These are phyloP conservation scores for Xylaria sp. DNA, from an alignment of 2,329 filamentous ascomycete genomes.

Conservation along the genomic window DNA sequence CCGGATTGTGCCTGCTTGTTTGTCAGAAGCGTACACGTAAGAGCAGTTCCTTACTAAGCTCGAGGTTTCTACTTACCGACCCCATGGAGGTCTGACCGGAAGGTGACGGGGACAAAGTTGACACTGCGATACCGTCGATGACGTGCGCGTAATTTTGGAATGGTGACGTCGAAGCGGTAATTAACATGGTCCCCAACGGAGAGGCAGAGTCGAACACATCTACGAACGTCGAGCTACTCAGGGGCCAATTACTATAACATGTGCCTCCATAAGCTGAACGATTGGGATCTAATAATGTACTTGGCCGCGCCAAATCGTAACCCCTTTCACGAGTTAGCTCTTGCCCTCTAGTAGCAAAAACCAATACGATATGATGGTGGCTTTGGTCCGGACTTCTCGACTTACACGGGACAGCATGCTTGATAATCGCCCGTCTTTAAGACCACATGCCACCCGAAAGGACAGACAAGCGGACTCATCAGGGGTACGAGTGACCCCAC, in stretches of 20 bases:
- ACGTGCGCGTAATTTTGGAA: slow-evolving; percentile 38
- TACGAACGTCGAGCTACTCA: slow-evolving; percentile 30
- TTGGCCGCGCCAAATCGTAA: slow-evolving; percentile 21
- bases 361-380: neutral
- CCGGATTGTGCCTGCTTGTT: slow-evolving; percentile 3
- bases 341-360: neutral
- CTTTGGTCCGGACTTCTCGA: neutral
- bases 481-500: slow-evolving; percentile 38
- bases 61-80: slow-evolving; percentile 17
- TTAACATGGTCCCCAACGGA: slow-evolving; percentile 17
- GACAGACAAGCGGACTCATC: slow-evolving; percentile 41
- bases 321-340: slow-evolving; percentile 29
- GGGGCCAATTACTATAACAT: slow-evolving; percentile 37
- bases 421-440: slow-evolving; percentile 28
- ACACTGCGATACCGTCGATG: slow-evolving; percentile 38
- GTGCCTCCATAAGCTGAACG: slow-evolving; percentile 42
- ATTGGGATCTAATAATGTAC: slow-evolving; percentile 31
- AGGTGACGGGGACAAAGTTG: slow-evolving; percentile 8
- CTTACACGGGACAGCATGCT: slow-evolving; percentile 41
- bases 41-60: neutral
- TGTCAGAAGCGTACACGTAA: slow-evolving; percentile 1
- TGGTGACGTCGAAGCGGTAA: slow-evolving; percentile 20
- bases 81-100: neutral
- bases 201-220: slow-evolving; percentile 29
- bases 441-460: slow-evolving; percentile 35